phyloP scores from a whole-genome alignment of 2,329 filamentous ascomycete genomes.

The Xylariaceae sp. region DNA sequence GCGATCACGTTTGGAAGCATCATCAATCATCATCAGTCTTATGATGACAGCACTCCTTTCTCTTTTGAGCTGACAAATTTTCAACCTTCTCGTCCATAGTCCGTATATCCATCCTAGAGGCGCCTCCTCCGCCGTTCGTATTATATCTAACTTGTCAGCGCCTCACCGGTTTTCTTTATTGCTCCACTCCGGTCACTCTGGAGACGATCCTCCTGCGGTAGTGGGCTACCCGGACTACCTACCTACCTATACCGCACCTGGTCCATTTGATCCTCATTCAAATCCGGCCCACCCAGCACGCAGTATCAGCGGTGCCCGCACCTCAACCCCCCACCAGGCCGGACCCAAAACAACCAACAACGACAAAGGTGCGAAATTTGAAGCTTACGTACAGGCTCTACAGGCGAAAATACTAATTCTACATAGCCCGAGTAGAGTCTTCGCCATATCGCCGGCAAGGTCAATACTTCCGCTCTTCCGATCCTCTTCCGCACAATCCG shows the following conservation, averaged over 20 bases:
- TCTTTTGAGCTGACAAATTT: constrained; percentile 4
- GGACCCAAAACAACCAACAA: constrained; percentile 10
- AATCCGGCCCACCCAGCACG: constrained; percentile 22
- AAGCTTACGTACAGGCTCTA: constrained; percentile 20
- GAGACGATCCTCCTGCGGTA: constrained; percentile 6
- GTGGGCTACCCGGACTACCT: background rate
- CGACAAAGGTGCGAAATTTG: constrained; percentile 23
- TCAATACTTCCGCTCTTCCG: background rate
- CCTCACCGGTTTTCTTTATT: background rate
- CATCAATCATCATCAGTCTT: constrained; percentile 5
- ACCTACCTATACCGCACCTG: background rate
- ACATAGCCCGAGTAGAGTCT: background rate
- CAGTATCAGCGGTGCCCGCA: constrained; percentile 11
- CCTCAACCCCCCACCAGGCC: constrained; percentile 19
- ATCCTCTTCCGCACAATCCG: background rate
- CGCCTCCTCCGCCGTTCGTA: background rate
- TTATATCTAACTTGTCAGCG: background rate
- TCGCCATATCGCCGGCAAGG: constrained; percentile 1
- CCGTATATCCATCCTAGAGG: background rate
- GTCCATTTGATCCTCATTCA: constrained; percentile 15
- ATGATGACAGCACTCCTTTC: constrained; percentile 4
- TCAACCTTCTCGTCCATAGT: background rate
- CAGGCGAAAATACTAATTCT: background rate
- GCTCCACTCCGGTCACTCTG: constrained; percentile 8
- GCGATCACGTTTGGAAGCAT: background rate